These are phyloP conservation scores for Takashimella koratensis DNA, from an alignment of 1,284 basidiomycete species.

Conservation along the genomic window DNA sequence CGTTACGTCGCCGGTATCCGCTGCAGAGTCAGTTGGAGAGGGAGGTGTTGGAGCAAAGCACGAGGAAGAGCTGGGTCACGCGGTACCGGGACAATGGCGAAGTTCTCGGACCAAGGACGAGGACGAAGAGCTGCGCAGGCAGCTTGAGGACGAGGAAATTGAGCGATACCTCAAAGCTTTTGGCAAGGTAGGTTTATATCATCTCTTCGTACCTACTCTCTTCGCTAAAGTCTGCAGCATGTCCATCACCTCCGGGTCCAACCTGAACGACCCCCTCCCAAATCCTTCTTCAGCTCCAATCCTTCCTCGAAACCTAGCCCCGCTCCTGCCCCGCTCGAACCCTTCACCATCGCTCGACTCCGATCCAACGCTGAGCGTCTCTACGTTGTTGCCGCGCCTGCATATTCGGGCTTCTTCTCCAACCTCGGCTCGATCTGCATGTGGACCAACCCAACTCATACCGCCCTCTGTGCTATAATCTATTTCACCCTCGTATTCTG, in stretches of 20 bases:
- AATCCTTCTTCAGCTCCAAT: not conserved
- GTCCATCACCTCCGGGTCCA: constrained; percentile 4
- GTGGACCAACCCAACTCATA: constrained; percentile 5
- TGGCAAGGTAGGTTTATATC: not conserved
- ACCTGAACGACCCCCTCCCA: not conserved
- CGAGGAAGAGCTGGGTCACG: not conserved
- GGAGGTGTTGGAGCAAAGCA: not conserved
- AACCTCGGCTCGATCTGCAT: constrained; percentile 7
- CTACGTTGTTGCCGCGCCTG: constrained; percentile 14
- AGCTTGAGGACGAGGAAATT: constrained; percentile 4
- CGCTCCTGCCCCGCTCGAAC: constrained; percentile 10
- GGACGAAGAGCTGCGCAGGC: not conserved
- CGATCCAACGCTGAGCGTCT: constrained; percentile 15
- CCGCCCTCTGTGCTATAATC: not conserved
- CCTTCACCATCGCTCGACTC: constrained; percentile 16
- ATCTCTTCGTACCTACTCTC: not conserved
- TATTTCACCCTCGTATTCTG: constrained; percentile 13
- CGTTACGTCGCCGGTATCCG: no score
- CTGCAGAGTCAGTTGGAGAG: no score
- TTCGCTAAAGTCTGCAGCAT: no score
- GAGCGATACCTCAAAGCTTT: constrained; percentile 2
- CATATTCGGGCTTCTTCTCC: constrained; percentile 8
- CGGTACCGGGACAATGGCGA: not conserved
- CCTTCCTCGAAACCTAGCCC: not conserved
- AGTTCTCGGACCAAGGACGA: not conserved